These are phyloP conservation scores for Candida glucosophila DNA, from an alignment of 1,139 yeast genomes.

Conservation along the genomic window DNA sequence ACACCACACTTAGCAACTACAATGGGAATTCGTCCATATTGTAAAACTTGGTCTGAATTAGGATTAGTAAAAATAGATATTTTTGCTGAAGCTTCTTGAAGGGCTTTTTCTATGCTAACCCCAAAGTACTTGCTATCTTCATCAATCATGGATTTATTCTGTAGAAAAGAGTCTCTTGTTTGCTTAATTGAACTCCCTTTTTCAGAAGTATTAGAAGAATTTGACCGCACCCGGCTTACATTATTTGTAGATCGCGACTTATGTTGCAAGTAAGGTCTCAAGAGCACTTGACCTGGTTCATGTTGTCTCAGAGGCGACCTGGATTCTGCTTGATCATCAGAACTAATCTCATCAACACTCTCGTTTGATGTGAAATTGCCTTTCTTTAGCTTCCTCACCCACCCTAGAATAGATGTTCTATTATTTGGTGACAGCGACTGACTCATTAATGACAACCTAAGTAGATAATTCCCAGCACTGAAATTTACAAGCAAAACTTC, in stretches of 20 bases:
- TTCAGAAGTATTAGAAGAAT: slow-evolving; percentile 27
- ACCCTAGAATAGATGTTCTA: slow-evolving; percentile 35
- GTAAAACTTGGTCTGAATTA: slow-evolving; percentile 44
- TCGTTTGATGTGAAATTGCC: slow-evolving; percentile 32
- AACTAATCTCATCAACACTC: slow-evolving; percentile 29
- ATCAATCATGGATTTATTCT: slow-evolving; percentile 34
- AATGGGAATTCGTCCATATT: slow-evolving; percentile 74
- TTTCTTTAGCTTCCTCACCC: slow-evolving; percentile 40
- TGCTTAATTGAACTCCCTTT: slow-evolving; percentile 33
- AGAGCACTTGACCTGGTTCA: too few relatives aligned
- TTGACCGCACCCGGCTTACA: slow-evolving; percentile 33
- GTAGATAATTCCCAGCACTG: too few relatives aligned
- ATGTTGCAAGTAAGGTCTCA: slow-evolving; percentile 41
- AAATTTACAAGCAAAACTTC: too few relatives aligned
- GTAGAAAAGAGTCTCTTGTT: slow-evolving; percentile 49
- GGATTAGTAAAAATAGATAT: slow-evolving; percentile 53
- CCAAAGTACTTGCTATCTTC: slow-evolving; percentile 68
- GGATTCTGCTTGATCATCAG: slow-evolving; percentile 19
- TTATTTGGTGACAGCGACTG: slow-evolving; percentile 35
- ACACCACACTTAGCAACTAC: slow-evolving; percentile 97
- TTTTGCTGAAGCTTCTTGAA: slow-evolving; percentile 66
- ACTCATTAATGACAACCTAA: slow-evolving; percentile 18
- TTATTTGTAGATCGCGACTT: slow-evolving; percentile 44
- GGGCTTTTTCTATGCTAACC: slow-evolving; percentile 65
- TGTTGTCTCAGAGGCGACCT: slow-evolving; percentile 17